Evolutionary conservation across 768 basidiomycete species (phyloP), one percentile per base, ranked within the genome.

Genomic region (Aureoboletus auriporus): DNA sequence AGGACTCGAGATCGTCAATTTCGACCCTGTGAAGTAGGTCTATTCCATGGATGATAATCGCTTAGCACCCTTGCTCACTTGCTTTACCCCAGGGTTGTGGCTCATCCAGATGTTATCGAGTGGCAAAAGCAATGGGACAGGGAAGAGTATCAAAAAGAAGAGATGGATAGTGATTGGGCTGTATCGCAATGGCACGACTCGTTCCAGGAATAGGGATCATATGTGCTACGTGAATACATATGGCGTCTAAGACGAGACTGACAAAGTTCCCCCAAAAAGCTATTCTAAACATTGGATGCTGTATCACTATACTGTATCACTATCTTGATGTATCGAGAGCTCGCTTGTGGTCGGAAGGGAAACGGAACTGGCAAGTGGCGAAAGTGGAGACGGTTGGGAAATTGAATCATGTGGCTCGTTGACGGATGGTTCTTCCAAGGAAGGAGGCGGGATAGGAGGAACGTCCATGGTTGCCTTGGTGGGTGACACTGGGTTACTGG

Each of bases 401-500:
- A 41, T 39, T 8, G 41, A 28, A 42, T 39, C 39, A 14, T 44
- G 51, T 39, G 43, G 36, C n/a, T 62, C 57, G 34, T 51, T 55
- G 13, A 45, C 43, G 11, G 35, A 46, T 2, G 47, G 23, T 12
- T 55, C 63, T 43, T 71, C 70, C 10, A 54, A 51, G 8, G 58
- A 42, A 40, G 63, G 64, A 28, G 58, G 52, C 13, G 64, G 63
- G 23, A 66, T 38, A 2, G 66, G 54, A 63, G 64, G 53, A 49
- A 66, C 47, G 40, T 66, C 61, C 58, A 62, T 64, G 9, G 57
- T 69, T 35, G 71, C 74, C 54, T 68, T 69, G 16, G 62, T 73
- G 5, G 84, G 81, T 1, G 80, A 75, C 31, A 69, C 62, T 14
- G 74, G 71, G 59, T 75, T 75, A 8, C 30, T 27, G 16, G 72